Evolutionary conservation across 345 rosid genomes (phyloP).

Genomic region (Orychophragmus violaceus): DNA sequence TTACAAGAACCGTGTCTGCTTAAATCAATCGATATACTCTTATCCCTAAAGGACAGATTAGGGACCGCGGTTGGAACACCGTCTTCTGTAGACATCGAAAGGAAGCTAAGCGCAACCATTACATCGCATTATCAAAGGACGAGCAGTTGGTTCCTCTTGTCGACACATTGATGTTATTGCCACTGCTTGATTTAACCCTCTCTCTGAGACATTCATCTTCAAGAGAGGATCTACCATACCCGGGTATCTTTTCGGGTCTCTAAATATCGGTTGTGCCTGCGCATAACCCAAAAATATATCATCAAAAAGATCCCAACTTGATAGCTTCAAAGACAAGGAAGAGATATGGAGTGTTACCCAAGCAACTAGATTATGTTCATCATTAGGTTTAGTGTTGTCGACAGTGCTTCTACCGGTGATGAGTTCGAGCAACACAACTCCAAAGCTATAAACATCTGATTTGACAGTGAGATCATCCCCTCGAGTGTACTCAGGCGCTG

Average conservation of each 20-base stretch:
- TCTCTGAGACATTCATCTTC: constrained; percentile 46
- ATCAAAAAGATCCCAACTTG: constrained; percentile 7
- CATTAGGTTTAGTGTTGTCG: constrained; percentile 49
- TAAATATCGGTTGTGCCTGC: constrained; percentile 70
- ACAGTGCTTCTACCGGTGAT: constrained; percentile 65
- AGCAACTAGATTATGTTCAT: constrained; percentile 64
- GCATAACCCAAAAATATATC: background rate
- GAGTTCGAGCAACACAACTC: constrained; percentile 64
- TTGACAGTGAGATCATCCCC: constrained; percentile 46
- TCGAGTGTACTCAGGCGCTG: constrained; percentile 60
- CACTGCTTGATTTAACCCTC: constrained; percentile 73
- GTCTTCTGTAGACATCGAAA: constrained; percentile 35
- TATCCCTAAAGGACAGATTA: constrained; percentile 26
- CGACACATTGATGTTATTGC: constrained; percentile 87
- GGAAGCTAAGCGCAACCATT: constrained; percentile 64
- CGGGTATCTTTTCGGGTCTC: constrained; percentile 60
- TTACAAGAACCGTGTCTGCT: constrained; percentile 33
- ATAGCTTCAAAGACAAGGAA: background rate
- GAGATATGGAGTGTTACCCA: constrained; percentile 46
- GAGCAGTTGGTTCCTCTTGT: constrained; percentile 68
- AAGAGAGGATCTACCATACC: constrained; percentile 75
- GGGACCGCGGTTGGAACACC: constrained; percentile 26
- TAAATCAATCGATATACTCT: constrained; percentile 32
- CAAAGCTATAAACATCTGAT: constrained; percentile 71
- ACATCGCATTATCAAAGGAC: constrained; percentile 79